Evolutionary conservation across 495 filamentous ascomycete species (phyloP).

Genomic region (Annulohypoxylon maeteangense): DNA sequence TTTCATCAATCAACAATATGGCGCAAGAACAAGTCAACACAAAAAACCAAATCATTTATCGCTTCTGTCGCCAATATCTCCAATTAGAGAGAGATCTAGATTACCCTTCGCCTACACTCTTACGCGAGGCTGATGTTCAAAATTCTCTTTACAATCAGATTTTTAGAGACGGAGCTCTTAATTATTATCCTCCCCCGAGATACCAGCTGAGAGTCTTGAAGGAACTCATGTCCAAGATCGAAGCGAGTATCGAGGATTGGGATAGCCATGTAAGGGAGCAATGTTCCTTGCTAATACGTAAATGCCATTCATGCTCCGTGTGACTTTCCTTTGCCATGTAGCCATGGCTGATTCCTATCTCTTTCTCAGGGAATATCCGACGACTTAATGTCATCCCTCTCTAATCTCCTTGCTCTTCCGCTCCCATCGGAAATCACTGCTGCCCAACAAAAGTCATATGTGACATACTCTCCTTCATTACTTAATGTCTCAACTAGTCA

Average conservation of each 20-base stretch:
- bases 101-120: constrained; percentile 46
- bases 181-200: constrained; percentile 66
- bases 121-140: constrained; percentile 64
- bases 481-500: constrained; percentile 25
- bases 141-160: constrained; percentile 68
- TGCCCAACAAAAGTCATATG: constrained; percentile 79
- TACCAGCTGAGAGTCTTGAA: constrained; percentile 82
- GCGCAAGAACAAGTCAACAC: background rate
- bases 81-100: constrained; percentile 52
- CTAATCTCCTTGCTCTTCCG: constrained; percentile 66
- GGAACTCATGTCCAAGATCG: constrained; percentile 70
- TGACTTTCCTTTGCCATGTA: constrained; percentile 25
- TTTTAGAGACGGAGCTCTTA: constrained; percentile 66
- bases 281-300: background rate
- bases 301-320: background rate
- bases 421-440: constrained; percentile 68
- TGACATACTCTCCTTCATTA: constrained; percentile 72
- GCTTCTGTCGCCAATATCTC: constrained; percentile 58
- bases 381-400: constrained; percentile 71
- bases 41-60: constrained; percentile 24
- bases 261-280: constrained; percentile 81
- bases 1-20: background rate
- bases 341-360: constrained; percentile 36
- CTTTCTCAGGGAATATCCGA: constrained; percentile 76
- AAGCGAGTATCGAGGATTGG: constrained; percentile 75